Base-by-base conservation (phyloP, 768 basidiomycete species). In the Termitomyces sp. region DNA sequence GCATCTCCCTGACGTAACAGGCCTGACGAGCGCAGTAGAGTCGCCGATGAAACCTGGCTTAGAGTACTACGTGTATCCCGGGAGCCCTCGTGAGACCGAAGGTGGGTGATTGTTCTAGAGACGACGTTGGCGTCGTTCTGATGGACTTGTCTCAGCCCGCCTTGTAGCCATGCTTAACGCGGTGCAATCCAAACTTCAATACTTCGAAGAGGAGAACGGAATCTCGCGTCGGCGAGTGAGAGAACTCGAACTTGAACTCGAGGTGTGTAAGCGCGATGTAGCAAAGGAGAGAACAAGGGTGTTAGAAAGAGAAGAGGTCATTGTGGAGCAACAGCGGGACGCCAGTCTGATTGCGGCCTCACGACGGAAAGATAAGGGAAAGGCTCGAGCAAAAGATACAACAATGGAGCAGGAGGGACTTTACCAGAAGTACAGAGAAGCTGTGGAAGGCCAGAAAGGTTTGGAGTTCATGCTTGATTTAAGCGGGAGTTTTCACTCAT, bases 361-460 rank as follows among this genome's bases (percentile, higher is more conserved):
- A n/a, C 65, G 64, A 38, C 59, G 63, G 10, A 72, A 62, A 58
- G 72, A 69, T 11, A 79, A 78, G 58, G 76, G 74, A 1, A 80
- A 76, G 52, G 75, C 69, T 29, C 65, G 66, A 37, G 73, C 68
- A 9, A 63, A 62, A 34, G 70, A 68, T 54, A 54, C 55, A 34
- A 68, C 58, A 25, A 60, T 64, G 25, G 77, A 76, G 41, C 75
- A 74, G 10, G 72, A 74, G 47, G 73, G 77, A 14, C 42, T 77
- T 27, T 68, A 73, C 23, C 74, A 77, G 59, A 75, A 86, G 51
- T 92, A 94, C 62, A 79, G 80, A 56, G 87, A 90, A 61, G 88
- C 84, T 5, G 89, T 95, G 0, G 88, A 91, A 59, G 92, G 95
- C 69, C 95, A 95, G 69, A 91, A 91, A 78, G 91, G 92, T 93